Evolutionary conservation across 371 early-diverging fungal species (phyloP).

Genomic region (Mortierella sp.): DNA sequence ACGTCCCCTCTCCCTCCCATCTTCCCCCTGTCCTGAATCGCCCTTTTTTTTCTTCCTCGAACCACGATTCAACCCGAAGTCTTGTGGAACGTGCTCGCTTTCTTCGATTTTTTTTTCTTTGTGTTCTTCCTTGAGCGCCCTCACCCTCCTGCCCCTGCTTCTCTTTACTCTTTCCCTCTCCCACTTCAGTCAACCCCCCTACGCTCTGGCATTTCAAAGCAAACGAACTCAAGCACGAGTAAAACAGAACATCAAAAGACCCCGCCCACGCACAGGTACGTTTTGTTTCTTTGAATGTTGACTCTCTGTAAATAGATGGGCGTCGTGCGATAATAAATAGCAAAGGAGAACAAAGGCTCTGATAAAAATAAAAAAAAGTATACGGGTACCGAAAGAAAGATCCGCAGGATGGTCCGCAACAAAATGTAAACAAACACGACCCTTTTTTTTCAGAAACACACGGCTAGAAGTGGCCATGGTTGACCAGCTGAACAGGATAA

Average conservation of each 20-base stretch:
- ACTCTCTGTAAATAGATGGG: not conserved
- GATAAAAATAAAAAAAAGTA: not conserved
- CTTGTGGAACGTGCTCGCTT: not conserved
- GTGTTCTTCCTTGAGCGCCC: not conserved
- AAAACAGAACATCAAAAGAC: not conserved
- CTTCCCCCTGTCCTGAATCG: not conserved
- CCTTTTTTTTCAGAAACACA: not conserved
- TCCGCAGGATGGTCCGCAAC: not conserved
- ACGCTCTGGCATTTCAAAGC: not conserved
- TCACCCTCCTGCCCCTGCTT: not conserved
- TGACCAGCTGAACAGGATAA: slow-evolving; percentile 9
- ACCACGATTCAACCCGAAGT: not conserved
- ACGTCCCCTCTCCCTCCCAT: not conserved
- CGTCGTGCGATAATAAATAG: not conserved
- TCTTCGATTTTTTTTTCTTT: not conserved
- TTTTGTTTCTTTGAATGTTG: not conserved
- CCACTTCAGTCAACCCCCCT: not conserved
- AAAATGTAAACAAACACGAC: not conserved
- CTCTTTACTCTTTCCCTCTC: not conserved
- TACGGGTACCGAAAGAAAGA: not conserved
- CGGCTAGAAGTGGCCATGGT: slow-evolving; percentile 1
- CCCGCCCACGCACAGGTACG: not conserved
- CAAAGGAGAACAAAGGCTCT: not conserved
- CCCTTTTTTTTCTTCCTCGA: not conserved
- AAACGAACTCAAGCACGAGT: not conserved